Evolutionary conservation across 192 early-diverging fungal genomes (phyloP).

Genomic region (Entomortierella beljakovae): DNA sequence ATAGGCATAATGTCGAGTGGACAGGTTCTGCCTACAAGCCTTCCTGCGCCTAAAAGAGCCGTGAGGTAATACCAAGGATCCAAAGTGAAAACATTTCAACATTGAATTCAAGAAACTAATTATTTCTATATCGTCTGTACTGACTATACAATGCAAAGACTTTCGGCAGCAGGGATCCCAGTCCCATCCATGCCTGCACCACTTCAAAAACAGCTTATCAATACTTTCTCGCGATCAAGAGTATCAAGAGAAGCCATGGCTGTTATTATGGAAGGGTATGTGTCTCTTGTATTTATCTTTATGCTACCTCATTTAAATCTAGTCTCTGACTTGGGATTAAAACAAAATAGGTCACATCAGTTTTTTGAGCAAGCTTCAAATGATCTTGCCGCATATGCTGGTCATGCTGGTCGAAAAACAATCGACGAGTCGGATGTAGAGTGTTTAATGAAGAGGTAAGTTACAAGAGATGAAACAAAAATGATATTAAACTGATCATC

Average conservation of each 20-base stretch:
- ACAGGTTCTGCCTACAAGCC: constrained; percentile 20
- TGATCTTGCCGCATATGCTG: constrained; percentile 54
- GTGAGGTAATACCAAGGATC: no score
- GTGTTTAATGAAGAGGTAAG: constrained; percentile 54
- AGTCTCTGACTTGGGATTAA: background rate
- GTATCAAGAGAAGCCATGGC: constrained; percentile 55
- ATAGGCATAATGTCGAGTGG: constrained; percentile 51
- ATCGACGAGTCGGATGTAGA: constrained; percentile 54
- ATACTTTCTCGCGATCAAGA: constrained; percentile 43
- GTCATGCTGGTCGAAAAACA: constrained; percentile 52
- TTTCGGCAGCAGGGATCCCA: constrained; percentile 34
- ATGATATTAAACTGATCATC: no score
- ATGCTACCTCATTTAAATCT: no score
- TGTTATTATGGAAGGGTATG: constrained; percentile 55
- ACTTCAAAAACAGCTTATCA: constrained; percentile 41
- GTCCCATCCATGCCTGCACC: constrained; percentile 47
- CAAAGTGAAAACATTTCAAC: background rate
- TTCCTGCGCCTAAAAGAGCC: constrained; percentile 10
- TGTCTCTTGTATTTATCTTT: background rate
- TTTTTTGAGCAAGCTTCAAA: constrained; percentile 55
- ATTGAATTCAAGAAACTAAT: background rate
- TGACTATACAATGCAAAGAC: no score
- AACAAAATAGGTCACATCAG: constrained; percentile 36
- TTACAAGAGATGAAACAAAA: background rate
- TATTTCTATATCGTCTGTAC: background rate